phyloP scores from a whole-genome alignment of 805 yeast genomes.

The Kodamaea jinghongensis region DNA sequence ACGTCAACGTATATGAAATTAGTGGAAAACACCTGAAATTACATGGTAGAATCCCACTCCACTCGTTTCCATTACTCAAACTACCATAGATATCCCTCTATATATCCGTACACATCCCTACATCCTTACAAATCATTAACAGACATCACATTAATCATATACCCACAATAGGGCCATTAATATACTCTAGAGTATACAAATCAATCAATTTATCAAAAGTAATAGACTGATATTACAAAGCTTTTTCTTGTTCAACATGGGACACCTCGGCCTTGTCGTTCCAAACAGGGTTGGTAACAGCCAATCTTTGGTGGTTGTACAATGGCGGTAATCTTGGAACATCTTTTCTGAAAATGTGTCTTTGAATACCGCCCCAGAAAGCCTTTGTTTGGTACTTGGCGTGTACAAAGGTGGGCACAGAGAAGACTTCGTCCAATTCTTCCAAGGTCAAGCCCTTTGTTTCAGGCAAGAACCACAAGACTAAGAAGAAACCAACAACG shows the following conservation, averaged over 20 bases:
- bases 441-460: slow-evolving; percentile 72
- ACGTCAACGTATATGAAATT: too few species aligned
- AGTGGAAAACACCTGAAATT: too few species aligned
- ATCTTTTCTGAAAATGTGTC: slow-evolving; percentile 43
- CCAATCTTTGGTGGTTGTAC: slow-evolving; percentile 55
- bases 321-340: slow-evolving; percentile 53
- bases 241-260: slow-evolving; percentile 47
- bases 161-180: too few species aligned
- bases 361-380: slow-evolving; percentile 43
- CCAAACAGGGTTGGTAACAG: slow-evolving; percentile 62
- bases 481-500: slow-evolving; percentile 63
- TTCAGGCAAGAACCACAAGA: slow-evolving; percentile 70
- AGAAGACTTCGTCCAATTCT: slow-evolving; percentile 72
- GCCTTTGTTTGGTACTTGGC: slow-evolving; percentile 41
- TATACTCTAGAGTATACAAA: too few species aligned
- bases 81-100: too few species aligned
- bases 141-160: too few species aligned
- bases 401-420: slow-evolving; percentile 55
- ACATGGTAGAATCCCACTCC: too few species aligned
- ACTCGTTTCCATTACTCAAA: too few species aligned
- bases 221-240: too few species aligned
- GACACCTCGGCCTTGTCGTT: slow-evolving; percentile 54
- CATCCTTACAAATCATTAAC: too few species aligned
- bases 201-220: too few species aligned
- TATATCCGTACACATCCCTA: too few species aligned